Evolutionary conservation across 108 stramenopile genomes (phyloP).

Genomic region (Cyclotella choctawhatcheeana): DNA sequence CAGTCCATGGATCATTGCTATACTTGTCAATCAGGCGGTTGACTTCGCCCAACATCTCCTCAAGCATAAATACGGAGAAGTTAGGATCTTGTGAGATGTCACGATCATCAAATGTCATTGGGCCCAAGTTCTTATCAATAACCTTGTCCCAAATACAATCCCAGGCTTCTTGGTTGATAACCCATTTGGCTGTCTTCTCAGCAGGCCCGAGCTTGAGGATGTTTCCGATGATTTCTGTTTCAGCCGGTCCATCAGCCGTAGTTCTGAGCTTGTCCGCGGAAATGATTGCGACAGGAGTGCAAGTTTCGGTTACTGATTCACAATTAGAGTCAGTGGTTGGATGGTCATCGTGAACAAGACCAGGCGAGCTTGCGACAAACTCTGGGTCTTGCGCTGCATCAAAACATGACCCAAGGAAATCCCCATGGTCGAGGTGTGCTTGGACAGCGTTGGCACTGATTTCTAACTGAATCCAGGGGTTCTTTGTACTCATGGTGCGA

Average conservation of each 20-base stretch:
- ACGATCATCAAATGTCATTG: conserved; percentile 1
- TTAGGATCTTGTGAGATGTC: conserved; percentile 1
- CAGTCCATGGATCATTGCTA: neutral
- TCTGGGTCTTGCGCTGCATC: neutral
- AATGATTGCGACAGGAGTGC: neutral
- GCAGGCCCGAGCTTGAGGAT: neutral
- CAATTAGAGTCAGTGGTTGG: neutral
- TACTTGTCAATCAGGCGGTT: conserved; percentile 13
- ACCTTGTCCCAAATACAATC: conserved; percentile 1
- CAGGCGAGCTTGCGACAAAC: neutral
- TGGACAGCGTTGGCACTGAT: neutral
- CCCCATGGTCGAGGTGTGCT: neutral
- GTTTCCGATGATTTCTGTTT: conserved; percentile 1
- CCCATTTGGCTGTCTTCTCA: neutral
- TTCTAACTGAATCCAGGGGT: neutral
- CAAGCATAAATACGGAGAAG: conserved; percentile 14
- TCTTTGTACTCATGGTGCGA: neutral
- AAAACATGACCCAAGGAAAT: neutral
- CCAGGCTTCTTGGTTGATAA: neutral
- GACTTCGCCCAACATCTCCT: conserved; percentile 10
- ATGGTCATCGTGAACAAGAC: neutral
- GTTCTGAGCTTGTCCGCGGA: neutral
- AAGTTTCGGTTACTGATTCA: neutral
- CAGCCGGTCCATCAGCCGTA: neutral
- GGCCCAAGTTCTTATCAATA: neutral